Evolutionary conservation across 2,329 filamentous ascomycete species (phyloP).

Genomic region (Trichophyton mentagrophytes): DNA sequence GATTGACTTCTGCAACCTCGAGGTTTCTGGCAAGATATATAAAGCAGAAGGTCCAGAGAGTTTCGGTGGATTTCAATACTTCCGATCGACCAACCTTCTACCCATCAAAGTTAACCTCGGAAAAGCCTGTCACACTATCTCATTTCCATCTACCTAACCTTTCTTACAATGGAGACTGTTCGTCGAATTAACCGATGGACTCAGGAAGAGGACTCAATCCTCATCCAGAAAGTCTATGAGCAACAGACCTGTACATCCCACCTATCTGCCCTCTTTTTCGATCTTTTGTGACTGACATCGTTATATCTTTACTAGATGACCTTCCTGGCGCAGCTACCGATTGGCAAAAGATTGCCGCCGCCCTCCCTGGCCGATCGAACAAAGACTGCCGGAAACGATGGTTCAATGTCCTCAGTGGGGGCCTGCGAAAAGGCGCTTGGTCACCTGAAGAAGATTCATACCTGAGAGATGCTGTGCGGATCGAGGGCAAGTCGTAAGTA

Average conservation of each 20-base stretch:
- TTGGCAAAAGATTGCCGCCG: constrained; percentile 1
- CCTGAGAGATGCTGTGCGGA: neutral
- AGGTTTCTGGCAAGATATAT: neutral
- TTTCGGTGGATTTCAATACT: constrained; percentile 3
- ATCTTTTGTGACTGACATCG: neutral
- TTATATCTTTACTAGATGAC: neutral
- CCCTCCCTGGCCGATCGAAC: neutral
- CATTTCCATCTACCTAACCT: neutral
- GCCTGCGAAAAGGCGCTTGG: constrained; percentile 1
- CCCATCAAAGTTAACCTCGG: neutral
- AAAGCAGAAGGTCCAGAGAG: constrained; percentile 1
- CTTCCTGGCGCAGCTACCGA: neutral
- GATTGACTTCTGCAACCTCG: neutral
- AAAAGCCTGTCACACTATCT: neutral
- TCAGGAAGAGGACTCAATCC: constrained; percentile 4
- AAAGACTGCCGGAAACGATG: constrained; percentile 6
- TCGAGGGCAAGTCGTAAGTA: neutral
- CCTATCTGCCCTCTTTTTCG: neutral
- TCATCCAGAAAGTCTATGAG: neutral
- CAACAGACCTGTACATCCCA: neutral
- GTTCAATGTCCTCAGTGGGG: constrained; percentile 3
- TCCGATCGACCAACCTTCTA: constrained; percentile 4
- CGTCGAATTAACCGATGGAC: constrained; percentile 2
- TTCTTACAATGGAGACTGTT: neutral
- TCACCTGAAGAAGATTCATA: neutral